These are phyloP conservation scores for Pleurotus citrinopileatus DNA, from an alignment of 768 basidiomycete genomes.

Conservation along the genomic window DNA sequence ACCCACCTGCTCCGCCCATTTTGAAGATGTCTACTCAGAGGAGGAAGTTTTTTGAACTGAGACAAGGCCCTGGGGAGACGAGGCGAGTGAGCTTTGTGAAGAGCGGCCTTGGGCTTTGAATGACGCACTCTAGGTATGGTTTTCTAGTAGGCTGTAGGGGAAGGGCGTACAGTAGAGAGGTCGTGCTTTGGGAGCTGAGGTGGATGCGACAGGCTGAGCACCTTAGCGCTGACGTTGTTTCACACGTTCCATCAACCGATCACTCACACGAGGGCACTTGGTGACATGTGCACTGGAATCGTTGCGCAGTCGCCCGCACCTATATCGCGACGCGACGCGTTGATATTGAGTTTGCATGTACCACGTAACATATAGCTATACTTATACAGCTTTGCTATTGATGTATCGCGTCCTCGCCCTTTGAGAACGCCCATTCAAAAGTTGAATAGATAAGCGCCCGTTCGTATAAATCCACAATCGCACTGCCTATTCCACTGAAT, in stretches of 20 bases:
- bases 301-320: not conserved
- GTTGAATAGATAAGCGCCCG: no score
- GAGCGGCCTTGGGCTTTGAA: not conserved
- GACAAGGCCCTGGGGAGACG: not conserved
- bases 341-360: no score
- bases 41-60: not conserved
- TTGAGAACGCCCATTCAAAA: no score
- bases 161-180: not conserved
- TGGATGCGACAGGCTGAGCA: not conserved
- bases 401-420: no score
- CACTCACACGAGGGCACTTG: not conserved
- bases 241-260: not conserved
- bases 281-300: not conserved
- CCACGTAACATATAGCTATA: no score
- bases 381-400: no score
- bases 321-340: no score
- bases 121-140: not conserved
- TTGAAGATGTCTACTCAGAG: conserved; percentile 1
- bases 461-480: no score
- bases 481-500: not conserved
- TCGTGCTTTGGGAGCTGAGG: not conserved
- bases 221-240: not conserved
- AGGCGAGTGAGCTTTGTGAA: not conserved
- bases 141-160: not conserved
- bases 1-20: conserved; percentile 10